These are phyloP conservation scores for Chalaropsis thielavioides DNA, from an alignment of 2,329 filamentous ascomycete genomes.

Conservation along the genomic window DNA sequence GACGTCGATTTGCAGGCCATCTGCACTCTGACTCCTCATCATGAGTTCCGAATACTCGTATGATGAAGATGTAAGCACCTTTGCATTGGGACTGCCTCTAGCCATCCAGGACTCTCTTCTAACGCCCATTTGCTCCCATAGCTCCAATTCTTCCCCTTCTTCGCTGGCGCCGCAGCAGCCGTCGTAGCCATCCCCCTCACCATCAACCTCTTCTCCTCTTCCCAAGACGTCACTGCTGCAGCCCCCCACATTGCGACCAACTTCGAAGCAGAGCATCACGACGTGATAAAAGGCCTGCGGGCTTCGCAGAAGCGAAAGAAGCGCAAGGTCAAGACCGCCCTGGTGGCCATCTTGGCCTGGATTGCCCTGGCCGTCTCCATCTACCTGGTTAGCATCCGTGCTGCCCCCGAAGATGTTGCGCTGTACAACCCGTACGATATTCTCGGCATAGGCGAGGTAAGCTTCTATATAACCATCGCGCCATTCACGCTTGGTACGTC, in stretches of 20 bases:
- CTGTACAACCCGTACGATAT: conserved; percentile 96
- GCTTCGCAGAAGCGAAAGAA: conserved; percentile 80
- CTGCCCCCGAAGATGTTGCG: conserved; percentile 36
- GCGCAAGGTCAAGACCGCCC: conserved; percentile 69
- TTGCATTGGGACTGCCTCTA: background rate
- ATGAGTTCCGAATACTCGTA: conserved; percentile 97
- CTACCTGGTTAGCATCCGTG: conserved; percentile 61
- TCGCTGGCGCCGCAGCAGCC: conserved; percentile 79
- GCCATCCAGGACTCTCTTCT: background rate
- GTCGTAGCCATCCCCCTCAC: conserved; percentile 83
- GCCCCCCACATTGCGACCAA: conserved; percentile 26
- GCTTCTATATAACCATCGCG: conserved; percentile 20
- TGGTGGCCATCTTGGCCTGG: conserved; percentile 67
- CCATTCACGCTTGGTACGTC: background rate
- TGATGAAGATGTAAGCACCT: conserved; percentile 60
- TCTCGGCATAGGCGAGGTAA: conserved; percentile 66
- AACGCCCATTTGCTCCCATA: conserved; percentile 25
- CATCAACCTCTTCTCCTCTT: conserved; percentile 54
- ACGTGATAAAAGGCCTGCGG: conserved; percentile 69
- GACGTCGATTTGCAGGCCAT: conserved; percentile 9
- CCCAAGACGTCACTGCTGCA: background rate
- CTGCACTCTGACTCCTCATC: conserved; percentile 28
- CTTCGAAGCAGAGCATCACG: conserved; percentile 68
- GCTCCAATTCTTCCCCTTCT: conserved; percentile 98
- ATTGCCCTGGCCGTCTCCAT: conserved; percentile 75